Evolutionary conservation across 495 filamentous ascomycete species (phyloP).

Genomic region (Penicillium argentinense): DNA sequence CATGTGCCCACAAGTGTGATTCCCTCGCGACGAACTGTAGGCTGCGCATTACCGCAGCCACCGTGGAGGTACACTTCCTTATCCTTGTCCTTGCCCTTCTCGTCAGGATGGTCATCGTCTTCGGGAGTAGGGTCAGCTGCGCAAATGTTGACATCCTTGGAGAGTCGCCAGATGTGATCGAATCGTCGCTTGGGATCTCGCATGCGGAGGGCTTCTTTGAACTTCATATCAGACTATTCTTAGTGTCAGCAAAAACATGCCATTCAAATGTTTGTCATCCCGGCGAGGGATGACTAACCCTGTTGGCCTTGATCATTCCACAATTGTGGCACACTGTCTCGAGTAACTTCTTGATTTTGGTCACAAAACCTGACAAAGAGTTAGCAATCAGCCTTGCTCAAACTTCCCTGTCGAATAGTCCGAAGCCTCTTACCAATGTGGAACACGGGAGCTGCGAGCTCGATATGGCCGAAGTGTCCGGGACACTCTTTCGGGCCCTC

Average conservation of each 20-base stretch:
- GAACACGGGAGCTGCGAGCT: slow-evolving; percentile 90
- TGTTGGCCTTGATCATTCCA: slow-evolving; percentile 89
- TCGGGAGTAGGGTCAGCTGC: slow-evolving; percentile 66
- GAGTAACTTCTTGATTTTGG: slow-evolving; percentile 95
- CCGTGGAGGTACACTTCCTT: slow-evolving; percentile 63
- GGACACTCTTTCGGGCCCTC: slow-evolving; percentile 94
- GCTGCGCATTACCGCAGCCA: slow-evolving; percentile 90
- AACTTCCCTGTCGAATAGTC: neutral
- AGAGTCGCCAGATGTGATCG: slow-evolving; percentile 80
- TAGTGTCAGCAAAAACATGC: slow-evolving; percentile 62
- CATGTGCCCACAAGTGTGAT: slow-evolving; percentile 78
- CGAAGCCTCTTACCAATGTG: slow-evolving; percentile 58
- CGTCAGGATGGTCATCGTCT: slow-evolving; percentile 63
- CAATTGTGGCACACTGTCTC: slow-evolving; percentile 99
- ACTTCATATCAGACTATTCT: slow-evolving; percentile 75
- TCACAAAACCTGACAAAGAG: slow-evolving; percentile 73
- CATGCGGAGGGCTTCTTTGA: slow-evolving; percentile 73
- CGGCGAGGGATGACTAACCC: slow-evolving; percentile 74
- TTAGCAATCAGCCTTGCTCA: slow-evolving; percentile 23
- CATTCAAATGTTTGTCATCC: slow-evolving; percentile 52
- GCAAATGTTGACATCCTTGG: slow-evolving; percentile 82
- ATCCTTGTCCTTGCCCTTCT: slow-evolving; percentile 51
- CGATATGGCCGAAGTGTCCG: slow-evolving; percentile 97
- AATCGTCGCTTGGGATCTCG: slow-evolving; percentile 93
- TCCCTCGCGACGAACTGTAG: slow-evolving; percentile 79